phyloP scores from a whole-genome alignment of 805 yeast species.

The Starmerella davenportii region DNA sequence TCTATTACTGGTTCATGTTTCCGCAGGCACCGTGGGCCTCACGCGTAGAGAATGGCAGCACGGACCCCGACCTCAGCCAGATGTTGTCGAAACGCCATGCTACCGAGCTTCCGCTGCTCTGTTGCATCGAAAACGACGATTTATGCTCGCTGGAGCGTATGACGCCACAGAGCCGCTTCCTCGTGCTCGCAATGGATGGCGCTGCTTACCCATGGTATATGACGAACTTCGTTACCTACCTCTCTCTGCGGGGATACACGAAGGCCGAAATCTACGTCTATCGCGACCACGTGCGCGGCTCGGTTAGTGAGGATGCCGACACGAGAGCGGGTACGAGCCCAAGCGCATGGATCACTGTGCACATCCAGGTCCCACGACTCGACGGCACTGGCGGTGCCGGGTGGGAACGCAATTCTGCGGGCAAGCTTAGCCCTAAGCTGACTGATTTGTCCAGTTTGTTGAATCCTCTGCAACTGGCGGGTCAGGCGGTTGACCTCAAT shows the following conservation, averaged over 20 bases:
- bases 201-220: constrained; percentile 30
- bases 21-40: constrained; percentile 38
- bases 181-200: neutral
- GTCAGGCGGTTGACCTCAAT: constrained; percentile 83
- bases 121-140: neutral
- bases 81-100: neutral
- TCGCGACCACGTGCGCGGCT: neutral
- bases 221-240: constrained; percentile 38
- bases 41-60: neutral
- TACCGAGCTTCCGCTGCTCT: neutral
- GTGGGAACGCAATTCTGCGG: constrained; percentile 68
- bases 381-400: constrained; percentile 31
- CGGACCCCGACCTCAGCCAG: neutral
- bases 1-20: constrained; percentile 75
- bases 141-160: neutral
- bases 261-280: constrained; percentile 26
- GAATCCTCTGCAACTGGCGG: constrained; percentile 65
- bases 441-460: constrained; percentile 70
- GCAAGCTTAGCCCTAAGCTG: constrained; percentile 60
- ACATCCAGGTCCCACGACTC: constrained; percentile 1
- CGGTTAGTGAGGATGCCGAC: no score
- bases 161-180: constrained; percentile 1
- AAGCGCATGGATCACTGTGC: neutral
- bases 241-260: constrained; percentile 25
- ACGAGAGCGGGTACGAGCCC: neutral